Base-by-base conservation (phyloP, 257 asterid species). In the Solanum ossicruentum region DNA sequence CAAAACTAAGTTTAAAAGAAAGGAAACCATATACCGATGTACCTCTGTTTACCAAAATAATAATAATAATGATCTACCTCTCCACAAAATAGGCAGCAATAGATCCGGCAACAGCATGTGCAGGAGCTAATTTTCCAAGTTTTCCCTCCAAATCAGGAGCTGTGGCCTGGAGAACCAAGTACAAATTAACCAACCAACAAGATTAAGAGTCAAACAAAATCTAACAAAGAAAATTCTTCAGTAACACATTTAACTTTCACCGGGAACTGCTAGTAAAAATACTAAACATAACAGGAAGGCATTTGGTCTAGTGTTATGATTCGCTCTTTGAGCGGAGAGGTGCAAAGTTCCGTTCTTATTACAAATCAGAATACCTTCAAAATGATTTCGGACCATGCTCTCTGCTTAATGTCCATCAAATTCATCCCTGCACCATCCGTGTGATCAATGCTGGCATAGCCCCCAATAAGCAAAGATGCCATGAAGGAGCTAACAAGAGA, bases 381-480 rank as follows among this genome's bases (percentile, higher is more conserved):
- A 71, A 80, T 81, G 49, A 60, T 84, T 77, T 94, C 91, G 1
- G 96, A 96, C 98, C 99, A 91, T 55, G 88, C 92, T 72, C 97
- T 93, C 90, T 87, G 89, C 89, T 95, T 95, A 8, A 95, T 93
- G 85, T 93, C 99, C 99, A 96, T 95, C 86, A 96, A 84, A 84
- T 96, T 96, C 99, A 96, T 96, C 87, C 98, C 99, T 0, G 99
- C 99, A 56, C 98, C 99, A 89, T 96, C 98, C 28, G 98, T 95
- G 23, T 95, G 97, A 93, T 96, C 98, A 60, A 95, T 96, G 84
- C 91, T 87, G 51, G 98, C 98, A 87, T 95, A 95, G 18, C 87
- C 87, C 86, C 98, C 98, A 23, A 84, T 89, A 66, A 96, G 93
- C 77, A 96, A 83, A 18, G 99, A 96, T n/a, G 99, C 98, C 98